Evolutionary conservation across 2,329 filamentous ascomycete species (phyloP), one percentile per base, ranked within the genome.

Genomic region (Salinomyces thailandicus): DNA sequence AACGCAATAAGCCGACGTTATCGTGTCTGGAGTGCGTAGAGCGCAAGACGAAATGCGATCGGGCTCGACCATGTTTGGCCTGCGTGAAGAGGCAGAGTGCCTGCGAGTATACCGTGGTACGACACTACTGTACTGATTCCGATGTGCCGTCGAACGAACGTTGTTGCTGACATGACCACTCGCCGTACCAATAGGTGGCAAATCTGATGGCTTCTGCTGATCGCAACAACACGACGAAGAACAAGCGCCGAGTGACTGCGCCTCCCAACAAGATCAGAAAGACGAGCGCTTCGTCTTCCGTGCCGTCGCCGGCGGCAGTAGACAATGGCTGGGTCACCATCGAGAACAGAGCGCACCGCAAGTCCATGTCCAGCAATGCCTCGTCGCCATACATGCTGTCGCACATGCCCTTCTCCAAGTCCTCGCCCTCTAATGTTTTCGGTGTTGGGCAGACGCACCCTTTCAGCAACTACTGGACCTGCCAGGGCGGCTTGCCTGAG

Each of bases 391-490:
- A 62, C 14, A 66, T 85, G 8, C 66, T 86, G 31, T 84, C 81
- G 34, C 78, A 84, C 51, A 72, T 85, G 2, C 79, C 81, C 0
- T 82, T 81, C 53, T 81, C 81, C 0, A 68, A 74, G 28, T 74
- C 79, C 7, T 77, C 77, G 5, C 77, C 79, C 1, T 83, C 79
- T 37, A 85, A 84, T 46, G 79, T 86, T 37, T 87, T 87, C 53
- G 82, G 82, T n/a, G 77, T 85, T 44, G 81, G 80, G 11, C 77
- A 79, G 1, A 79, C 85, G 53, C 81, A 85, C 53, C 81, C 81
- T 0, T 86, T 86, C 54, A 77, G 80, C 51, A 87, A 87, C 54
- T 87, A 87, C 59, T 89, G 83, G 83, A 87, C 81, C 2, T 84
- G 79, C 51, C 73, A 79, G 42, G 82, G 83, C 32, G 82, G 81